These are phyloP conservation scores for Comarum palustre DNA, from an alignment of 306 rosid genomes.

Conservation along the genomic window DNA sequence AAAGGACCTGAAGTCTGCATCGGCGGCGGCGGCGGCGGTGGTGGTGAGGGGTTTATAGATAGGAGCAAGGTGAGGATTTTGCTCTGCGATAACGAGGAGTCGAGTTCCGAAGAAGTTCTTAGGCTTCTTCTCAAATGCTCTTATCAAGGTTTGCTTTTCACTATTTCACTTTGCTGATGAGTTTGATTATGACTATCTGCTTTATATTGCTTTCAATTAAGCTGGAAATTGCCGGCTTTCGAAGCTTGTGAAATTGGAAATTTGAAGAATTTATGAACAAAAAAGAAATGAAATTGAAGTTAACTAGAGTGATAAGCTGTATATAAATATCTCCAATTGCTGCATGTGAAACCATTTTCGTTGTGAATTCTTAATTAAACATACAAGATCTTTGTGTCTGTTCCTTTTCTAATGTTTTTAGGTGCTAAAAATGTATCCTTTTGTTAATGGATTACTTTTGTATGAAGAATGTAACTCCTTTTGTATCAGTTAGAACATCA, in stretches of 20 bases:
- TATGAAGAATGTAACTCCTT: neutral
- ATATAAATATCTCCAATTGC: neutral
- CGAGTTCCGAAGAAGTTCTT: conserved; percentile 68
- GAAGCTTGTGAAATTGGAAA: neutral
- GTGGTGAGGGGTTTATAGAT: conserved; percentile 71
- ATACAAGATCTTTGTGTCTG: neutral
- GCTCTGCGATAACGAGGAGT: conserved; percentile 78
- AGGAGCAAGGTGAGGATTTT: conserved; percentile 92
- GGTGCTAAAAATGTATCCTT: neutral
- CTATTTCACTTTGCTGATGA: neutral
- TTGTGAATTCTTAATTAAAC: neutral
- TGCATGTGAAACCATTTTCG: neutral
- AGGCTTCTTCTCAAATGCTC: conserved; percentile 86
- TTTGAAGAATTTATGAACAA: no score
- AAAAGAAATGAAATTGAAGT: neutral
- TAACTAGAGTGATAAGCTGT: neutral
- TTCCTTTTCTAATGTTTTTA: neutral
- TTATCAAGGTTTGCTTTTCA: conserved; percentile 58
- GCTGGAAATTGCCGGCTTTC: neutral
- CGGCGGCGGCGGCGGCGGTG: no score
- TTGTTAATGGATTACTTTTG: neutral
- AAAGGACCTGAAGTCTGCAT: conserved; percentile 36
- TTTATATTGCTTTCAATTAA: neutral
- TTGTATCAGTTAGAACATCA: neutral
- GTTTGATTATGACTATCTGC: neutral